A percentile compares a stretch with the other conserved stretches of the same genome.
Conservation (phyloP, 2,329 filamentous ascomycete genomes). For the Sodiomyces alkalinus region DNA sequence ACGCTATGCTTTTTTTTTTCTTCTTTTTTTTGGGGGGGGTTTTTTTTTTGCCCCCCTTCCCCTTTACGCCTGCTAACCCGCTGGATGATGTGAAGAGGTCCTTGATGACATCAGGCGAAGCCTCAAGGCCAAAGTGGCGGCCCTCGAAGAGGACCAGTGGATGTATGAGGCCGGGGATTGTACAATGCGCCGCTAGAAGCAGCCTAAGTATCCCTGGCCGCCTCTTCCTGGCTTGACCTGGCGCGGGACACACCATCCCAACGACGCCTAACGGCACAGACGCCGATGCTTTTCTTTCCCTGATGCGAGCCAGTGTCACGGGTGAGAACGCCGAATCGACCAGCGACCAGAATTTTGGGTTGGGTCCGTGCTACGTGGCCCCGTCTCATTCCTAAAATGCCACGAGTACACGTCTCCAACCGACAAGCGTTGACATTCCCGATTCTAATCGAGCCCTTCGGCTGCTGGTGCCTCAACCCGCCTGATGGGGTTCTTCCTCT, state of each 20-base stretch:
- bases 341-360: no score
- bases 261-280: no score
- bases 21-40: neutral
- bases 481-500: conserved; percentile 26
- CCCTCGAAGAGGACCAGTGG: conserved; percentile 73
- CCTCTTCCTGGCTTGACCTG: neutral
- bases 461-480: conserved; percentile 33
- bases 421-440: no score
- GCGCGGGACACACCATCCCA: no score
- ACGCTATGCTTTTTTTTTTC: neutral
- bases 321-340: no score
- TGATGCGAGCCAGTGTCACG: no score
- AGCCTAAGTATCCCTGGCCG: conserved; percentile 1
- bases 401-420: no score
- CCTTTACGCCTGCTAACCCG: no score
- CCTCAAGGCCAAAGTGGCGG: conserved; percentile 55
- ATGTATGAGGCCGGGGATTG: conserved; percentile 64
- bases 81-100: no score
- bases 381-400: no score
- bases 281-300: no score
- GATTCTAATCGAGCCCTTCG: conserved; percentile 45
- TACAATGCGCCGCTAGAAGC: conserved; percentile 1
- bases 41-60: neutral
- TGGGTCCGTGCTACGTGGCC: no score
- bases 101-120: conserved; percentile 55